These are phyloP conservation scores for Botrytis pseudocinerea DNA, from an alignment of 2,329 filamentous ascomycete genomes.

Conservation along the genomic window DNA sequence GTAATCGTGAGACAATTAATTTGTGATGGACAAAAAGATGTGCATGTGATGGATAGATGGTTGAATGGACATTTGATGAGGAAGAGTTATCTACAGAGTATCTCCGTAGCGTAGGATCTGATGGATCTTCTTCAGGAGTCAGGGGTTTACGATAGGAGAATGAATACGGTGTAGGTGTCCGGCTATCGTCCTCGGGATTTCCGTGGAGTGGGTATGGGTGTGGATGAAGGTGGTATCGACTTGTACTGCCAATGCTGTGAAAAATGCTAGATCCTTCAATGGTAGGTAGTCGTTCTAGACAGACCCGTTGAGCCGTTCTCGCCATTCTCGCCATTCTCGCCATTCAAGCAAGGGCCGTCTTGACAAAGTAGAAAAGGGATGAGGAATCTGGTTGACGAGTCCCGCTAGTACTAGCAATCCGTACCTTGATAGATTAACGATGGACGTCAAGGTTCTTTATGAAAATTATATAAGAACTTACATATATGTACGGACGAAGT, in stretches of 20 bases:
- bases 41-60: constrained; percentile 5
- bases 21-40: neutral
- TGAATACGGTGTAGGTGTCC: neutral
- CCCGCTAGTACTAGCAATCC: neutral
- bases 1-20: constrained; percentile 3
- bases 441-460: constrained; percentile 4
- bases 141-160: neutral
- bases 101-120: neutral
- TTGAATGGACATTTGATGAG: neutral
- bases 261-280: constrained; percentile 3
- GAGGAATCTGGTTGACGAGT: constrained; percentile 1
- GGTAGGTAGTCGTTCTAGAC: neutral
- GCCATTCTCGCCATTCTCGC: neutral
- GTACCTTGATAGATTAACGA: neutral
- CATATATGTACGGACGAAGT: neutral
- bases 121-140: neutral
- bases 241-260: neutral
- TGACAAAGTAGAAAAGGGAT: neutral
- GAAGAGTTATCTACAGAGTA: neutral
- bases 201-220: neutral
- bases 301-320: neutral
- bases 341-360: neutral
- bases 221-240: neutral
- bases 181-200: neutral
- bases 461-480: neutral